Conservation (phyloP, 2,329 filamentous ascomycete genomes). For the Botrytis paeoniae region DNA sequence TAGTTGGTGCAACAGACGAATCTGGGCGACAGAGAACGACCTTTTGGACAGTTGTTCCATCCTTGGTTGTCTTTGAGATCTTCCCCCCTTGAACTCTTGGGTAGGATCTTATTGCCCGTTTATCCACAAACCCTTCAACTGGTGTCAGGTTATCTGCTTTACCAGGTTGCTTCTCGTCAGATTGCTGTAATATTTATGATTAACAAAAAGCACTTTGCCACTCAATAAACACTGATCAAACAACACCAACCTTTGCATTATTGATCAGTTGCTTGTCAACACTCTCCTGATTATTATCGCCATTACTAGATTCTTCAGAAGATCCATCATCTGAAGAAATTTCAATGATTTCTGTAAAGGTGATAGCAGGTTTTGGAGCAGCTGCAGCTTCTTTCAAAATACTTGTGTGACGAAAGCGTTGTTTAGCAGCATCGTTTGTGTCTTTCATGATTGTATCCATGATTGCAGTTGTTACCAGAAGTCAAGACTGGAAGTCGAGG, state of each 20-base stretch:
- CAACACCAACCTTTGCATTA: not conserved
- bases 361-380: not conserved
- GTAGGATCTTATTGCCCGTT: not conserved
- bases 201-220: not conserved
- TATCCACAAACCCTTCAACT: not conserved
- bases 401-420: not conserved
- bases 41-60: not conserved
- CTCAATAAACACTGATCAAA: not conserved
- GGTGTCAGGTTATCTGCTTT: not conserved
- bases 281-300: not conserved
- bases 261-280: not conserved
- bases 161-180: not conserved
- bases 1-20: not conserved
- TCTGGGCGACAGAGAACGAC: not conserved
- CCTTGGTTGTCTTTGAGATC: not conserved
- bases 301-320: not conserved
- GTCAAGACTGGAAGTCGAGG: not conserved
- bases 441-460: not conserved
- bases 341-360: not conserved
- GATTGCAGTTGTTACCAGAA: not conserved
- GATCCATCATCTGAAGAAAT: slow-evolving; percentile 8
- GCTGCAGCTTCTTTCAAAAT: not conserved
- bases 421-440: not conserved
- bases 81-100: slow-evolving; percentile 3
- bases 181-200: not conserved